Conservation (phyloP, 2,329 filamentous ascomycete species). For the Huntiella abstrusa region DNA sequence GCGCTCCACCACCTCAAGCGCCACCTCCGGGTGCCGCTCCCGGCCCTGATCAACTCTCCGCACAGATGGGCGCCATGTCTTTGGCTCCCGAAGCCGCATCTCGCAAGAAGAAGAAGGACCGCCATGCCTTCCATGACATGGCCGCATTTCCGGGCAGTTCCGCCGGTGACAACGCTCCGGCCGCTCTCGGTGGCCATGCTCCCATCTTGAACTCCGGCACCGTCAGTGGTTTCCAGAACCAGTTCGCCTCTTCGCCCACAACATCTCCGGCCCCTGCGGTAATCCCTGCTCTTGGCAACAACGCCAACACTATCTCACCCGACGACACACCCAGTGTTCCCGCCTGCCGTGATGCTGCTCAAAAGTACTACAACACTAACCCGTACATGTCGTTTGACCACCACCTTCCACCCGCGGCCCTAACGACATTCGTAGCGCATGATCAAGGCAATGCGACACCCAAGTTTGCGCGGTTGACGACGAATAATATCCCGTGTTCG, state of each 20-base stretch:
- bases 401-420: constrained; percentile 74
- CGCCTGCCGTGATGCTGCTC: constrained; percentile 59
- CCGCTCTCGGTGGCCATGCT: constrained; percentile 25
- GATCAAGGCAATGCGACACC: constrained; percentile 95
- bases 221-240: constrained; percentile 13
- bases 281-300: constrained; percentile 17
- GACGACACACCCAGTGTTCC: constrained; percentile 90
- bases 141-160: constrained; percentile 47
- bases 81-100: constrained; percentile 25
- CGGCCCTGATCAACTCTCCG: constrained; percentile 32
- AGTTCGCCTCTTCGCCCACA: constrained; percentile 29
- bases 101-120: constrained; percentile 78
- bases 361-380: constrained; percentile 69
- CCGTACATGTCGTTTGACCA: constrained; percentile 92
- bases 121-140: constrained; percentile 78
- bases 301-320: constrained; percentile 48
- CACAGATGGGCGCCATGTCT: constrained; percentile 63
- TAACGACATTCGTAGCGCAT: constrained; percentile 76
- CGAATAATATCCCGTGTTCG: constrained; percentile 82
- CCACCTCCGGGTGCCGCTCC: neutral
- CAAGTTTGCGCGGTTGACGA: constrained; percentile 74
- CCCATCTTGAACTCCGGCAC: constrained; percentile 4
- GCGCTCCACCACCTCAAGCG: neutral
- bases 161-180: constrained; percentile 48
- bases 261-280: constrained; percentile 18